A percentile compares a stretch with the other conserved stretches of the same genome.
Conservation (phyloP, 2,329 filamentous ascomycete genomes). For the Helotiales sp. region DNA sequence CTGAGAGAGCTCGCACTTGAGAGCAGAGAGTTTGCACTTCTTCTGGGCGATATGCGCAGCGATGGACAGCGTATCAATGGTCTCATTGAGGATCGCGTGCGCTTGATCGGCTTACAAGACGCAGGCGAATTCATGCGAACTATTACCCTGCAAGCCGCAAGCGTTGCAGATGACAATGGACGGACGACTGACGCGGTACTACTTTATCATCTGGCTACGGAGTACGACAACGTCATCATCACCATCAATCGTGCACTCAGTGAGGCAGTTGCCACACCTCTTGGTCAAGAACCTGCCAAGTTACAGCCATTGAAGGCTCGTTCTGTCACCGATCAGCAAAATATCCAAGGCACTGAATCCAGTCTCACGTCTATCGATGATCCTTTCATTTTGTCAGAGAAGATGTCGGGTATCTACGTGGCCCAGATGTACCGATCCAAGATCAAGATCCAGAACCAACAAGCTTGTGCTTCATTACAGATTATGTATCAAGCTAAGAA, state of each 20-base stretch:
- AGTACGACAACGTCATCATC: conserved; percentile 91
- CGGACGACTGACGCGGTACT: conserved; percentile 92
- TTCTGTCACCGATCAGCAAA: conserved; percentile 22
- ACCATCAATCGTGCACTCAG: conserved; percentile 91
- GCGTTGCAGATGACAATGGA: conserved; percentile 92
- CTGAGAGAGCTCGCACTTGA: conserved; percentile 95
- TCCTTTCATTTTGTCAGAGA: conserved; percentile 64
- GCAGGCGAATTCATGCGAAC: conserved; percentile 85
- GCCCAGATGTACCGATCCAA: conserved; percentile 65
- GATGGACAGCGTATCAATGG: conserved; percentile 87
- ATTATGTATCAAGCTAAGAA: conserved; percentile 65
- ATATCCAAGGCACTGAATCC: conserved; percentile 48
- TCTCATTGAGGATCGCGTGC: conserved; percentile 83
- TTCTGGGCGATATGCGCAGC: conserved; percentile 87
- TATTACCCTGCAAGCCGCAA: conserved; percentile 92
- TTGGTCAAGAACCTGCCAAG: conserved; percentile 80
- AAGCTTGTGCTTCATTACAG: conserved; percentile 63
- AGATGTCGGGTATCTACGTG: conserved; percentile 66
- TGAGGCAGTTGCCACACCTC: conserved; percentile 83
- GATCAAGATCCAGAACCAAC: conserved; percentile 61
- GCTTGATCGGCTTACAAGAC: conserved; percentile 78
- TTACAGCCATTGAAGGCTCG: conserved; percentile 58
- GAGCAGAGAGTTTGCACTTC: conserved; percentile 90
- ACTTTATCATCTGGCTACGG: conserved; percentile 90
- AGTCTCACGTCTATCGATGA: conserved; percentile 72